Evolutionary conservation across 768 basidiomycete genomes (phyloP).

Genomic region (Clathrus columnatus): DNA sequence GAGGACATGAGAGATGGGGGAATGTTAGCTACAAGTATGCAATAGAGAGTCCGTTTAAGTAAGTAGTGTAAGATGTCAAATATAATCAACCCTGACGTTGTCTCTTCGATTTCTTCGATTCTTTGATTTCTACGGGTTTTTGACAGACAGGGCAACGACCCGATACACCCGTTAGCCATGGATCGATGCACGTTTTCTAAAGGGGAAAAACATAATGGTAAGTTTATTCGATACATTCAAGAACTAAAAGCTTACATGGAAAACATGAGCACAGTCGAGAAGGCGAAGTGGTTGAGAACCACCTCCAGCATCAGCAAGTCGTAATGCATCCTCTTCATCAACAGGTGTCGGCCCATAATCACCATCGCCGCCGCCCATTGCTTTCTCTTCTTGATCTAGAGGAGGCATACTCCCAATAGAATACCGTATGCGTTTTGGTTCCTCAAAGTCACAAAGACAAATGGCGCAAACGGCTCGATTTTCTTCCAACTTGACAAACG

Average conservation of each 20-base stretch:
- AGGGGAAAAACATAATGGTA: slow-evolving; percentile 6
- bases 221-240: neutral
- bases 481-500: slow-evolving; percentile 73
- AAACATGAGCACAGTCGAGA: slow-evolving; percentile 77
- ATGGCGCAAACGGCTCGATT: slow-evolving; percentile 82
- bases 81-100: neutral
- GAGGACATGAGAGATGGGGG: neutral
- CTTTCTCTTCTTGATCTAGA: slow-evolving; percentile 19
- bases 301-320: slow-evolving; percentile 63
- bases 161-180: slow-evolving; percentile 79
- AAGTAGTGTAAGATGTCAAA: neutral
- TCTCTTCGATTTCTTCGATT: neutral
- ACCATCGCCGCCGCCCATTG: slow-evolving; percentile 24
- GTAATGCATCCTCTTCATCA: slow-evolving; percentile 34
- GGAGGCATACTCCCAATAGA: slow-evolving; percentile 20
- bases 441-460: slow-evolving; percentile 78
- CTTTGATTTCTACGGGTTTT: slow-evolving; percentile 44
- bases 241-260: slow-evolving; percentile 57
- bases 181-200: slow-evolving; percentile 83
- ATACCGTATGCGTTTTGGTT: slow-evolving; percentile 38
- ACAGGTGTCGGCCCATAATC: slow-evolving; percentile 21
- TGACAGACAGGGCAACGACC: slow-evolving; percentile 88
- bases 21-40: neutral
- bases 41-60: neutral
- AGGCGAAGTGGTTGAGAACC: slow-evolving; percentile 70